These are phyloP conservation scores for Echria macrotheca DNA, from an alignment of 495 filamentous ascomycete genomes.

Conservation along the genomic window DNA sequence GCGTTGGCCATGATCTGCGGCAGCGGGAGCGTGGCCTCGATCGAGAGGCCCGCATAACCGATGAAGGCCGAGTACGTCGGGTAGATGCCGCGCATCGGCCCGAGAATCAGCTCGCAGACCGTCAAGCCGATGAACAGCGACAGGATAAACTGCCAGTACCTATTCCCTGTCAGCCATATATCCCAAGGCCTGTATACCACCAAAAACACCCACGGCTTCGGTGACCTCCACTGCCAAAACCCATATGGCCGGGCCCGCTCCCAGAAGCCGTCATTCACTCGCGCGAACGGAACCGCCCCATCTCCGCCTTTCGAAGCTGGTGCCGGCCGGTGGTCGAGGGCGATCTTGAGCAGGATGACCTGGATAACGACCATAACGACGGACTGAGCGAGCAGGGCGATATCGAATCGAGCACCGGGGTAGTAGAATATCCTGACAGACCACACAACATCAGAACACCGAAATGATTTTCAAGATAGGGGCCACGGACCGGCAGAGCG, in stretches of 20 bases:
- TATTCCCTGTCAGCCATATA: constrained; percentile 28
- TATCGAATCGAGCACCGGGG: constrained; percentile 80
- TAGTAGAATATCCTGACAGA: constrained; percentile 79
- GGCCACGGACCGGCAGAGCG: constrained; percentile 69
- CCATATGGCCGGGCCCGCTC: constrained; percentile 63
- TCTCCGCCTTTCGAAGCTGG: constrained; percentile 52
- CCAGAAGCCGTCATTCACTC: constrained; percentile 48
- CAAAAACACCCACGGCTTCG: constrained; percentile 54
- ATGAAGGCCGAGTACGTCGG: constrained; percentile 62
- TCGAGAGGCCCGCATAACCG: constrained; percentile 76
- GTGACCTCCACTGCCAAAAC: constrained; percentile 90
- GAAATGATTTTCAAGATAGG: neutral
- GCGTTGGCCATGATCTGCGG: constrained; percentile 85
- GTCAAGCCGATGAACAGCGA: constrained; percentile 62
- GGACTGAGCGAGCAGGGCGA: constrained; percentile 75
- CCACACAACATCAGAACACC: neutral
- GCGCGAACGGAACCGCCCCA: constrained; percentile 50
- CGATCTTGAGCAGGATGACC: constrained; percentile 77
- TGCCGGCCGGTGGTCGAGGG: constrained; percentile 78
- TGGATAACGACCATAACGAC: constrained; percentile 84
- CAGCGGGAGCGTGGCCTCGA: constrained; percentile 85
- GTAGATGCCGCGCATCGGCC: constrained; percentile 53
- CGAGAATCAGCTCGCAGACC: constrained; percentile 66
- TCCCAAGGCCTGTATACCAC: neutral
- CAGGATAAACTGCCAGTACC: constrained; percentile 83